These are phyloP conservation scores for Pseudognaphalium luteoalbum DNA, from an alignment of 129 eudicot species.

Conservation along the genomic window DNA sequence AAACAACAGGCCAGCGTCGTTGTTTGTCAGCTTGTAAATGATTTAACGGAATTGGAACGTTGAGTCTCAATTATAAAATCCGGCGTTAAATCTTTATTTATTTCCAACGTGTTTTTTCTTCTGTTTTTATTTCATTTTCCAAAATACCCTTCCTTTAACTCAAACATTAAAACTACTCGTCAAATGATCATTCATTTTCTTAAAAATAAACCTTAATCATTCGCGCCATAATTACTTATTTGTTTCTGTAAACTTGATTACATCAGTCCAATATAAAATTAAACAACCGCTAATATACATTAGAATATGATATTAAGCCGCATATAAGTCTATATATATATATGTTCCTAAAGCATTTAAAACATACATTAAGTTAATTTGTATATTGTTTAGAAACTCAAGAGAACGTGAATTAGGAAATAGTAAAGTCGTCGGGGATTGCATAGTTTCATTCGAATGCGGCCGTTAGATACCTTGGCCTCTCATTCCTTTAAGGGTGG, in stretches of 20 bases:
- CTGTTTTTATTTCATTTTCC: conserved; percentile 26
- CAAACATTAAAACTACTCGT: conserved; percentile 1
- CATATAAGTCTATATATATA: too few species aligned
- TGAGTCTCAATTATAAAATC: conserved; percentile 38
- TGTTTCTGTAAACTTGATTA: not conserved
- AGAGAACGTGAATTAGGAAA: not conserved
- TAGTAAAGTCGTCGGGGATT: conserved; percentile 12
- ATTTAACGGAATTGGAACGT: conserved; percentile 47
- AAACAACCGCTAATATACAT: too few species aligned
- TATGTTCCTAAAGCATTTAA: too few species aligned
- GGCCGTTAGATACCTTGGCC: conserved; percentile 45
- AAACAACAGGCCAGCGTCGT: conserved; percentile 35
- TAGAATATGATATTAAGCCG: too few species aligned
- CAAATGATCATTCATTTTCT: not conserved
- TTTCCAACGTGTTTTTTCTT: conserved; percentile 28
- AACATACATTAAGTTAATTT: not conserved
- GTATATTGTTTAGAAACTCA: not conserved
- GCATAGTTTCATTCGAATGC: conserved; percentile 24
- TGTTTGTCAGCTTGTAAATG: conserved; percentile 45
- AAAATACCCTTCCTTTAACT: conserved; percentile 5
- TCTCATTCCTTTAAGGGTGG: conserved; percentile 30
- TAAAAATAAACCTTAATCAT: not conserved
- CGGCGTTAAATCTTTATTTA: conserved; percentile 35
- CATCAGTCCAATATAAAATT: too few species aligned
- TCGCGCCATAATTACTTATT: not conserved